Base-by-base conservation (phyloP, 73 alveolate species). In the Urostyla sp. region DNA sequence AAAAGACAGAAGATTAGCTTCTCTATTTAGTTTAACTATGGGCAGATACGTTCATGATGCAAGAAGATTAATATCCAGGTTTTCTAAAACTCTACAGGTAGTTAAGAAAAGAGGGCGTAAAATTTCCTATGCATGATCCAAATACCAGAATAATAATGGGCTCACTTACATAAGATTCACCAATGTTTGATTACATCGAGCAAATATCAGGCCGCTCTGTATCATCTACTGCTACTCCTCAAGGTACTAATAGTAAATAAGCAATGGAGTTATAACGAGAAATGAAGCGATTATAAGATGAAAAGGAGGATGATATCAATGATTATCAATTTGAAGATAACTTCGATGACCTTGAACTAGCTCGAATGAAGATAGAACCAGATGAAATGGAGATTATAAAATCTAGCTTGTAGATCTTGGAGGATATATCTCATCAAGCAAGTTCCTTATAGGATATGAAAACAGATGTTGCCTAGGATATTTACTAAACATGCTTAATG, bases 21-120 rank as follows among this genome's bases (percentile, higher is more conserved):
- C 80, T 91, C 0, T 81, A 66, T 35, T 51, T 91, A 43, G 56
- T 91, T 4, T 80, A 91, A 77, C 90, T 91, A n/a, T 91, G 95
- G 94, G 92, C 94, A 10, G 97, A 91, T 72, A 81, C 97, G 20
- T 91, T 91, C 51, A 88, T 91, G 95, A 91, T 91, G 97, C 90
- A 91, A 21, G 95, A 91, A 56, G 97, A 78, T 44, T 59, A 76
- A 0, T 91, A 48, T 61, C 94, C 94, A 6, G 89, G 90, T 4
- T 82, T 87, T 38, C 57, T 63, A 90, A 21, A 60, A 51, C 51
- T 54, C 28, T 91, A 91, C 75, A 46, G 94, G 6, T 35, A 35
- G 0, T 78, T 91, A 0, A 74, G 94, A 49, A 48, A 55, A 34
- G 97, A 91, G 54, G 91, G 93, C 0, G 59, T 91, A n/a, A 31